These are phyloP conservation scores for Cladosporium sp. DNA, from an alignment of 2,329 filamentous ascomycete genomes.

Conservation along the genomic window DNA sequence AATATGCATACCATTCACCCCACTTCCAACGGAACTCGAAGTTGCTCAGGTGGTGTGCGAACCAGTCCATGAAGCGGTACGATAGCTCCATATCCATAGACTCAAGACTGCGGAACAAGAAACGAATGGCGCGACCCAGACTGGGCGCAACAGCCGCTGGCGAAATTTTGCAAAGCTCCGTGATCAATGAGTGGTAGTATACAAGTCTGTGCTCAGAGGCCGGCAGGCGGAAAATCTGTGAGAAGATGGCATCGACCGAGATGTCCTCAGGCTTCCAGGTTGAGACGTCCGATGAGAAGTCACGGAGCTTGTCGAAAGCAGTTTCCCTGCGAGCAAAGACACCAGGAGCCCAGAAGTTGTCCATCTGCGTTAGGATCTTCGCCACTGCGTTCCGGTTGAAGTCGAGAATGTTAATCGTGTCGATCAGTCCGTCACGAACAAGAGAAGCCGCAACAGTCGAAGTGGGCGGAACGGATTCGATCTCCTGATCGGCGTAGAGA, in stretches of 20 bases:
- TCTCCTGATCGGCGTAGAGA: constrained; percentile 82
- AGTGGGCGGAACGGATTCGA: constrained; percentile 77
- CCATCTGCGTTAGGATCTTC: constrained; percentile 87
- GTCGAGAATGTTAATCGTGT: constrained; percentile 91
- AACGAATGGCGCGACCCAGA: constrained; percentile 88
- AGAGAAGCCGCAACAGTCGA: constrained; percentile 77
- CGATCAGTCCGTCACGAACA: constrained; percentile 79
- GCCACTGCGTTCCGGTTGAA: constrained; percentile 88
- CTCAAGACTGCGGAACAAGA: constrained; percentile 79
- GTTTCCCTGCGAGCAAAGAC: constrained; percentile 94
- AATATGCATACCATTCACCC: constrained; percentile 75
- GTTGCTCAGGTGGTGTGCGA: constrained; percentile 95
- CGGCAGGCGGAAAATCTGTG: constrained; percentile 86
- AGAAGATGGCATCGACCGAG: constrained; percentile 95
- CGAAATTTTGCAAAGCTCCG: constrained; percentile 92
- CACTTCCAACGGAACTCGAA: constrained; percentile 99
- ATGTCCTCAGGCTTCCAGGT: constrained; percentile 99
- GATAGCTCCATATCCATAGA: constrained; percentile 82
- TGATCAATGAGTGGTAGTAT: constrained; percentile 94
- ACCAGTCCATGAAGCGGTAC: constrained; percentile 94
- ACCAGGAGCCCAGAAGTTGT: constrained; percentile 86
- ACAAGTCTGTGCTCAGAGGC: constrained; percentile 88
- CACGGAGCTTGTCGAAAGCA: constrained; percentile 82
- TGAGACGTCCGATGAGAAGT: constrained; percentile 63
- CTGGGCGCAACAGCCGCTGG: constrained; percentile 95